A percentile compares a stretch with the other conserved stretches of the same genome.
These are phyloP conservation scores for Linnemannia hyalina DNA, from an alignment of 192 early-diverging fungal species.

Conservation along the genomic window DNA sequence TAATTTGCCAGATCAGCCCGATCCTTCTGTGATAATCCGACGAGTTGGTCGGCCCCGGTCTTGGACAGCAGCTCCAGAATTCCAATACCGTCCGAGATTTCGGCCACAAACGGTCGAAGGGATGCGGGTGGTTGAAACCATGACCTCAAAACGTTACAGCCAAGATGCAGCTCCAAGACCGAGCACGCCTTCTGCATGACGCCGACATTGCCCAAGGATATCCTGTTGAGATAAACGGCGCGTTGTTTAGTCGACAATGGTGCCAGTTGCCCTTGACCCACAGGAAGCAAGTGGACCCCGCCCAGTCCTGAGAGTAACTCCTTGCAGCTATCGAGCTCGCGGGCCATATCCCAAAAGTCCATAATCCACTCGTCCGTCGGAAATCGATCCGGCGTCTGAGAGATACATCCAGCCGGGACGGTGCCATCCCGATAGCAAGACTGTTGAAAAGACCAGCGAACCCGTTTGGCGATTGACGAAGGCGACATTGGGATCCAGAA, in stretches of 20 bases:
- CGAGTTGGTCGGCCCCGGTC: background rate
- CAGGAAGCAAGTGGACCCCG: conserved; percentile 15
- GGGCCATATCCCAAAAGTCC: conserved; percentile 22
- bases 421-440: background rate
- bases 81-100: background rate
- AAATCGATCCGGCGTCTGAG: background rate
- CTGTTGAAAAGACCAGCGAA: background rate
- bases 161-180: conserved; percentile 7
- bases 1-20: background rate
- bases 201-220: background rate
- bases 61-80: background rate
- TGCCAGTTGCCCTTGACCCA: background rate
- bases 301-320: background rate
- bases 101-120: conserved; percentile 8
- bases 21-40: background rate
- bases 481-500: background rate
- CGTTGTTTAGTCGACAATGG: background rate
- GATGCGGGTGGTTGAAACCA: background rate
- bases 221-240: background rate
- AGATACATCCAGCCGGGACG: background rate
- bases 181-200: background rate
- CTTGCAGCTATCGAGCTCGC: too few relatives aligned
- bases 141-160: background rate
- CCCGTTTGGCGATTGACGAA: background rate
- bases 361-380: conserved; percentile 22